Percentiles rank a stretch among this genome's conserved stretches.
phyloP scores from a whole-genome alignment of 2,329 filamentous ascomycete species.

The Huntiella omanensis region DNA sequence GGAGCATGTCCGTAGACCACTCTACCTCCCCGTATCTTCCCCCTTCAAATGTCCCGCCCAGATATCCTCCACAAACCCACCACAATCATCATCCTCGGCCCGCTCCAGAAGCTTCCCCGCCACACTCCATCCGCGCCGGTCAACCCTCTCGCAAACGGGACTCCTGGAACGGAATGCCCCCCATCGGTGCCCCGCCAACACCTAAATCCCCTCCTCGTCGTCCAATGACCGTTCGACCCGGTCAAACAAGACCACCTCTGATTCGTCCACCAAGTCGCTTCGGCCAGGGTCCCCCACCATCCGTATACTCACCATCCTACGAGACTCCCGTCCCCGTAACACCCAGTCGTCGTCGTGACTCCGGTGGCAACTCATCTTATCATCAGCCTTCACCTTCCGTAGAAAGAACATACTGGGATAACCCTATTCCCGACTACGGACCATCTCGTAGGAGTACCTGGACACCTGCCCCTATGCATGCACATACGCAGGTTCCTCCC shows the following conservation, averaged over 20 bases:
- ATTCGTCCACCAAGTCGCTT: conserved; percentile 3
- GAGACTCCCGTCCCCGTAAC: conserved; percentile 1
- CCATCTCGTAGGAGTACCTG: conserved; percentile 4
- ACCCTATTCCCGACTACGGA: too few species aligned
- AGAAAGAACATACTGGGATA: too few species aligned
- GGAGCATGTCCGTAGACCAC: conserved; percentile 11
- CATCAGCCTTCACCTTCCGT: not conserved
- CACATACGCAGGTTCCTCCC: too few species aligned
- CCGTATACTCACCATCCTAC: not conserved
- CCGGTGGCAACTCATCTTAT: not conserved
- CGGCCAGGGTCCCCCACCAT: conserved; percentile 3
- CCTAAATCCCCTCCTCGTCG: conserved; percentile 9
- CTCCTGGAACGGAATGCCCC: conserved; percentile 5
- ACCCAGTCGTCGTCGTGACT: conserved; percentile 3
- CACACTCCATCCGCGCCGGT: conserved; percentile 1
- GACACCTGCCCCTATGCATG: conserved; percentile 4
- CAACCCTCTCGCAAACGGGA: conserved; percentile 6
- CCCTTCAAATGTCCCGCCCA: not conserved
- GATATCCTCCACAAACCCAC: not conserved
- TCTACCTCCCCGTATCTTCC: conserved; percentile 6
- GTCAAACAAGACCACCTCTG: not conserved
- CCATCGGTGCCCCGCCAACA: conserved; percentile 7
- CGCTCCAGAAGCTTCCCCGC: not conserved
- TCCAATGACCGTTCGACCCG: conserved; percentile 6
- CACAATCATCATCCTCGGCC: not conserved